A percentile compares a stretch with the other conserved stretches of the same genome.
These are phyloP conservation scores for Colletotrichum paranaense DNA, from an alignment of 2,329 filamentous ascomycete species.

Conservation along the genomic window DNA sequence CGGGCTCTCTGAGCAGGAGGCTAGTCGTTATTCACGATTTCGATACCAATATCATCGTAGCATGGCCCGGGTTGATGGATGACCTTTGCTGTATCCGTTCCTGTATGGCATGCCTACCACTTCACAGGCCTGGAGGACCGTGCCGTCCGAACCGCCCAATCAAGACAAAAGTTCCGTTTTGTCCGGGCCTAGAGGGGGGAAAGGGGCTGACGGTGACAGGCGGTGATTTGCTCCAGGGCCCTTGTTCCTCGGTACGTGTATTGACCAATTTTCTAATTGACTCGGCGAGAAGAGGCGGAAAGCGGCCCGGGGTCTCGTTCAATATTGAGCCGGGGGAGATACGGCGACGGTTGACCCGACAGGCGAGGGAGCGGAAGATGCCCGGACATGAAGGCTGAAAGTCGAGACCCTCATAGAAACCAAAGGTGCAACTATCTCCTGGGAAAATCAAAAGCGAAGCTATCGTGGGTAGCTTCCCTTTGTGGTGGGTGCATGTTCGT, in stretches of 20 bases:
- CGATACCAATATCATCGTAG: background rate
- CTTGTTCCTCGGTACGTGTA: background rate
- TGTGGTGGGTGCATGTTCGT: too few relatives aligned
- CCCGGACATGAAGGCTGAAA: too few relatives aligned
- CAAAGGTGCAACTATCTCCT: too few relatives aligned
- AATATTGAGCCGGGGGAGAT: background rate
- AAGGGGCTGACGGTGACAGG: background rate
- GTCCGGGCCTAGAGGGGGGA: background rate
- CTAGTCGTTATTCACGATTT: background rate
- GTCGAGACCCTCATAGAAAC: too few relatives aligned
- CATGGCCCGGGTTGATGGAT: background rate
- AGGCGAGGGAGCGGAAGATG: background rate
- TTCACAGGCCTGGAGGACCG: background rate
- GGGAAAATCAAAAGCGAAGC: too few relatives aligned
- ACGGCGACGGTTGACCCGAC: background rate
- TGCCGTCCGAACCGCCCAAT: background rate
- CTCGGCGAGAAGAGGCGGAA: background rate
- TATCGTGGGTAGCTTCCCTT: too few relatives aligned
- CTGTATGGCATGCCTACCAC: background rate
- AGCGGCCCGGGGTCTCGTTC: background rate
- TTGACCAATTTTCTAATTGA: background rate
- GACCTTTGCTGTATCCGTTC: background rate
- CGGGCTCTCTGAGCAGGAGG: background rate
- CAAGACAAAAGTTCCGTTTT: background rate
- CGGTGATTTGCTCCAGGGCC: background rate